A percentile compares a stretch with the other conserved stretches of the same genome.
phyloP scores from a whole-genome alignment of 2,329 filamentous ascomycete genomes.

The Emydomyces testavorans region DNA sequence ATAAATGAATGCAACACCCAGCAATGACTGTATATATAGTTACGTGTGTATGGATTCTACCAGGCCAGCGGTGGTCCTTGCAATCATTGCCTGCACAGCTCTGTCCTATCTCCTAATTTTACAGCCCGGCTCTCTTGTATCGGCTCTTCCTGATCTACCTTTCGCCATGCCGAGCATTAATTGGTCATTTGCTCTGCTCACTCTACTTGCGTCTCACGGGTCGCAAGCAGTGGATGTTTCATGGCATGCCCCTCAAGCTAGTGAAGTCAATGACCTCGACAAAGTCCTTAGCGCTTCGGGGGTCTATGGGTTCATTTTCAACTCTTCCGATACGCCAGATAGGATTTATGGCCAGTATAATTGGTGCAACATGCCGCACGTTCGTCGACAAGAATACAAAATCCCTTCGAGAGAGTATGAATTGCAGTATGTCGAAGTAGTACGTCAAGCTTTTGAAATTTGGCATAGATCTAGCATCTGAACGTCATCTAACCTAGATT shows the following conservation, averaged over 20 bases:
- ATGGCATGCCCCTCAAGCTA: conserved; percentile 50
- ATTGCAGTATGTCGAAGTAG: conserved; percentile 64
- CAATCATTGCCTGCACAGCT: background rate
- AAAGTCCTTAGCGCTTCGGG: conserved; percentile 48
- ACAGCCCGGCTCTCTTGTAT: background rate
- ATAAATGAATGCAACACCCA: too few relatives aligned
- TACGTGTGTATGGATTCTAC: too few relatives aligned
- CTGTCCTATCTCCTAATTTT: background rate
- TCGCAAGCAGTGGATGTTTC: conserved; percentile 30
- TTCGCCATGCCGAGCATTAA: background rate
- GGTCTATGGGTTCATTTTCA: conserved; percentile 63
- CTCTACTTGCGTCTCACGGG: conserved; percentile 7
- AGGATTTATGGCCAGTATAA: conserved; percentile 56
- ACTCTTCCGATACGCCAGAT: conserved; percentile 50
- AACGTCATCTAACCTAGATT: background rate
- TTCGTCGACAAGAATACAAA: conserved; percentile 54
- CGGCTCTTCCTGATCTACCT: background rate
- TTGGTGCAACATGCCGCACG: conserved; percentile 82
- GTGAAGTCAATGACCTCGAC: conserved; percentile 50
- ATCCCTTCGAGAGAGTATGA: conserved; percentile 46
- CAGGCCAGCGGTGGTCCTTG: too few relatives aligned
- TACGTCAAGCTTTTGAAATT: conserved; percentile 36
- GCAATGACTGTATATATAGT: too few relatives aligned
- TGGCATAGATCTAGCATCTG: background rate
- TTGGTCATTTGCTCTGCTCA: conserved; percentile 6